A percentile compares a stretch with the other conserved stretches of the same genome.
Evolutionary conservation across 768 basidiomycete genomes (phyloP).

Genomic region (Tephrocybe sp.): DNA sequence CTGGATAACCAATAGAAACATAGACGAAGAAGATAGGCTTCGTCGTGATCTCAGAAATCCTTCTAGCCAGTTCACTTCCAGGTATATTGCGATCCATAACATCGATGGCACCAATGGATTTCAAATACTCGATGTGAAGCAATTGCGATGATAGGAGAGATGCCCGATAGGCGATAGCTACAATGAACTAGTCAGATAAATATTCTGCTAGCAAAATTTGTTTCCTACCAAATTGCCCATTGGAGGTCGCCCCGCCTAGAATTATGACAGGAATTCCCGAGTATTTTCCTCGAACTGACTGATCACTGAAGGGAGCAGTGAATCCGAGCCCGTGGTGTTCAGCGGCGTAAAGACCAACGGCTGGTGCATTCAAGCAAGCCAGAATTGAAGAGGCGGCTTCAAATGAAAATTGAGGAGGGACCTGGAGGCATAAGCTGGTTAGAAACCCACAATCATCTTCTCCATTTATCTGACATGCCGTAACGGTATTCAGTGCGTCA

Average conservation of each 20-base stretch:
- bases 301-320: not conserved
- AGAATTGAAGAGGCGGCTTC: not conserved
- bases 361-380: not conserved
- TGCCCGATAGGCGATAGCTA: constrained; percentile 26
- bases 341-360: not conserved
- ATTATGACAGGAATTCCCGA: not conserved
- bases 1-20: constrained; percentile 15
- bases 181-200: not conserved
- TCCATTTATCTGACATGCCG: not conserved
- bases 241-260: too few relatives aligned
- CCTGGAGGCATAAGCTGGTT: not conserved
- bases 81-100: constrained; percentile 22
- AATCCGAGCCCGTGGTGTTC: not conserved
- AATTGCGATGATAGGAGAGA: constrained; percentile 31
- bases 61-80: not conserved
- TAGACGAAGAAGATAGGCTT: constrained; percentile 19
- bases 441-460: not conserved
- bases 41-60: constrained; percentile 17
- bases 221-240: too few relatives aligned
- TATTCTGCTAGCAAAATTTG: too few relatives aligned
- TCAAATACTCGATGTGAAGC: not conserved
- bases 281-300: not conserved
- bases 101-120: constrained; percentile 8
- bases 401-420: not conserved
- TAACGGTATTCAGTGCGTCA: not conserved